Evolutionary conservation across 2,329 filamentous ascomycete species (phyloP).

Genomic region (Fusarium siculi): DNA sequence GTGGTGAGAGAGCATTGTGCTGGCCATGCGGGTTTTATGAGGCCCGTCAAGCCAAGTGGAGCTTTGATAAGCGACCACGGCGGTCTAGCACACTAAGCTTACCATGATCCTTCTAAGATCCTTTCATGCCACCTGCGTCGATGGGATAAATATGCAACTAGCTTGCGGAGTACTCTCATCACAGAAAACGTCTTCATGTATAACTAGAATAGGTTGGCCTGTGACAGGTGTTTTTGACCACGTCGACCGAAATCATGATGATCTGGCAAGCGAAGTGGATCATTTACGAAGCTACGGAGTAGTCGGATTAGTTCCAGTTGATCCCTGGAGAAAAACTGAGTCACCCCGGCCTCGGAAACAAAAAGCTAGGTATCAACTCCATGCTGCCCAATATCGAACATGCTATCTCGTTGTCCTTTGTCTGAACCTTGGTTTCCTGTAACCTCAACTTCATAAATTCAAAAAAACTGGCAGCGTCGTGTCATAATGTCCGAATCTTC

Average conservation of each 20-base stretch:
- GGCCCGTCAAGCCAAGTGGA: background rate
- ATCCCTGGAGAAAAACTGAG: background rate
- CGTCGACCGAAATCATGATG: background rate
- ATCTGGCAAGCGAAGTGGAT: background rate
- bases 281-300: background rate
- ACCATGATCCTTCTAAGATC: background rate
- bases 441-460: too few species aligned
- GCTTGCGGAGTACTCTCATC: too few species aligned
- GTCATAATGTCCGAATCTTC: background rate
- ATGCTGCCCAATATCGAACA: background rate
- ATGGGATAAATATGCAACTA: fast-evolving
- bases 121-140: background rate
- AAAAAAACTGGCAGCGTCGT: background rate
- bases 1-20: background rate
- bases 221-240: background rate
- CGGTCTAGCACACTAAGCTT: background rate
- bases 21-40: background rate
- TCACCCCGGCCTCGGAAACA: background rate
- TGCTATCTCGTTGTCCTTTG: fast-evolving
- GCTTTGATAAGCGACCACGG: background rate
- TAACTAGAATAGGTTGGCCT: too few species aligned
- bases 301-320: background rate
- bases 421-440: fast-evolving
- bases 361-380: background rate
- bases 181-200: fast-evolving